A percentile compares a stretch with the other conserved stretches of the same genome.
phyloP scores from a whole-genome alignment of 306 rosid genomes.

The Abrus pulchellus region DNA sequence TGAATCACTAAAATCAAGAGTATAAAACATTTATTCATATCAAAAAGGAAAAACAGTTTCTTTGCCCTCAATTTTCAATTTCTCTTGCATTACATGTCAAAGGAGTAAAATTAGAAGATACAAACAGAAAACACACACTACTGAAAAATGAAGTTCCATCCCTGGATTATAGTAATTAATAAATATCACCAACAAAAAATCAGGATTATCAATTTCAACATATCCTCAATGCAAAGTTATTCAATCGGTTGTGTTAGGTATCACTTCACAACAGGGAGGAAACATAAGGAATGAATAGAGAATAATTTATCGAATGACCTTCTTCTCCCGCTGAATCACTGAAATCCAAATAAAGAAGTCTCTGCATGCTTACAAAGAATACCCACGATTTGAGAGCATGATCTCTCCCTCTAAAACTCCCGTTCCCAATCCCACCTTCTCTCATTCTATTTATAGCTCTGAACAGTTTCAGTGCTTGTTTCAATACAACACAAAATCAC shows the following conservation, averaged over 20 bases:
- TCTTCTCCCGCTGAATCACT: background rate
- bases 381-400: constrained; percentile 3
- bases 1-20: constrained; percentile 35
- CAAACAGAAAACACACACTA: background rate
- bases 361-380: constrained; percentile 11
- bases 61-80: background rate
- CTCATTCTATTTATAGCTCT: background rate
- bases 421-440: background rate
- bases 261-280: background rate
- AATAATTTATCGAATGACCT: background rate
- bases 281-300: background rate
- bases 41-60: background rate
- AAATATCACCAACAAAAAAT: background rate
- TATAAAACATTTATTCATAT: constrained; percentile 10
- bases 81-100: background rate
- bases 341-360: background rate
- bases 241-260: background rate
- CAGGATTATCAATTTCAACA: constrained; percentile 1
- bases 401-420: background rate
- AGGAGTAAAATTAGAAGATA: constrained; percentile 16
- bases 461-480: background rate
- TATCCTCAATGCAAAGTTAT: background rate
- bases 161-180: background rate
- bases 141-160: background rate
- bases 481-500: background rate